Percentiles rank a stretch among this genome's conserved stretches.
Evolutionary conservation across 2,329 filamentous ascomycete genomes (phyloP).

Genomic region (Stagonosporopsis vannaccii): DNA sequence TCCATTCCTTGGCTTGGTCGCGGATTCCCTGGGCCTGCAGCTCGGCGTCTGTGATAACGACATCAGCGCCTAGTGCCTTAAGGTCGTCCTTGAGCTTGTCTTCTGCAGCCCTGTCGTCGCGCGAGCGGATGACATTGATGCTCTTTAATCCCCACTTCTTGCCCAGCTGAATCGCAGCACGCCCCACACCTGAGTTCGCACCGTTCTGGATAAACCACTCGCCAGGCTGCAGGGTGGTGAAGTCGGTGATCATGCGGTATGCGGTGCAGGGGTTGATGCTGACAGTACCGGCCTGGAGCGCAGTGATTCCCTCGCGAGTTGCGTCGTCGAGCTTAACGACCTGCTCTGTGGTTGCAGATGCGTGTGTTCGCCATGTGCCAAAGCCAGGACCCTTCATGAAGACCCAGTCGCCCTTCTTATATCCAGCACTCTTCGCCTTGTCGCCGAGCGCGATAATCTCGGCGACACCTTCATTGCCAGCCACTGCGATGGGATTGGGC

Average conservation of each 20-base stretch:
- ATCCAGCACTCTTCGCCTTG: slow-evolving; percentile 58
- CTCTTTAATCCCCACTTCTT: slow-evolving; percentile 86
- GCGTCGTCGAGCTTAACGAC: slow-evolving; percentile 75
- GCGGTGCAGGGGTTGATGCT: slow-evolving; percentile 93
- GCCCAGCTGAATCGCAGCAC: slow-evolving; percentile 88
- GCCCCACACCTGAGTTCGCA: slow-evolving; percentile 90
- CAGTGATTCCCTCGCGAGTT: slow-evolving; percentile 72
- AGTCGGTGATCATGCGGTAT: slow-evolving; percentile 90
- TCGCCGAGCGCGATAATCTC: slow-evolving; percentile 79
- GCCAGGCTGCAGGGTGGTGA: slow-evolving; percentile 70
- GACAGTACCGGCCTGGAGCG: slow-evolving; percentile 84
- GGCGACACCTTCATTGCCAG: slow-evolving; percentile 92
- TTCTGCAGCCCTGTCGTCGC: slow-evolving; percentile 75
- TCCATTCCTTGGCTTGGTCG: slow-evolving; percentile 68
- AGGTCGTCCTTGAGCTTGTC: slow-evolving; percentile 69
- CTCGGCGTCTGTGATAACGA: slow-evolving; percentile 69
- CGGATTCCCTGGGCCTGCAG: slow-evolving; percentile 69
- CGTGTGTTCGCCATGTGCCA: slow-evolving; percentile 95
- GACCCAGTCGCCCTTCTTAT: slow-evolving; percentile 88
- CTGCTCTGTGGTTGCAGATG: slow-evolving; percentile 67
- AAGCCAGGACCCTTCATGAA: slow-evolving; percentile 84
- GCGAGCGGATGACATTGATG: slow-evolving; percentile 85
- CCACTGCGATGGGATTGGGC: slow-evolving; percentile 74
- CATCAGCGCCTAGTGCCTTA: slow-evolving; percentile 66
- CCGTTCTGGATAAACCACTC: slow-evolving; percentile 98